Percentiles rank a stretch among this genome's conserved stretches.
Evolutionary conservation across 2,329 filamentous ascomycete genomes (phyloP).

Genomic region (Leptographium galeiforme): DNA sequence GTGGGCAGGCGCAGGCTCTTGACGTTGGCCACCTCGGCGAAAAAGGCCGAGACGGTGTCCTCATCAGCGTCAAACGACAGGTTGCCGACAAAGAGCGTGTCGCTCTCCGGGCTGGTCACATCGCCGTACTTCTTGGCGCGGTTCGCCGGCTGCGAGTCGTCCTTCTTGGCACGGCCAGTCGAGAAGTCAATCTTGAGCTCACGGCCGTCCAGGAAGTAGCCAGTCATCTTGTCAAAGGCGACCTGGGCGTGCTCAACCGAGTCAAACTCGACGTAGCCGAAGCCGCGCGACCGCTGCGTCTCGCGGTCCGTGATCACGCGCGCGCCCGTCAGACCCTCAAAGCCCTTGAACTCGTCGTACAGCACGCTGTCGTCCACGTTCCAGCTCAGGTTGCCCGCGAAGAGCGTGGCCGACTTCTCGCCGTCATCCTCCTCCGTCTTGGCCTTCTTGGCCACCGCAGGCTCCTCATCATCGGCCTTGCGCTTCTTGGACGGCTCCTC

Average conservation of each 20-base stretch:
- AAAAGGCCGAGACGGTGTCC: constrained; percentile 60
- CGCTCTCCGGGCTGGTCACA: constrained; percentile 61
- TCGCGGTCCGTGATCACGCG: constrained; percentile 77
- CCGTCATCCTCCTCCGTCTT: constrained; percentile 41
- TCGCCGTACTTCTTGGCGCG: constrained; percentile 64
- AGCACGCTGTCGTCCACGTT: constrained; percentile 76
- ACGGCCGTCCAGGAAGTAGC: constrained; percentile 21
- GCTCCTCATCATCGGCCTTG: constrained; percentile 44
- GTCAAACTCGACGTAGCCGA: constrained; percentile 84
- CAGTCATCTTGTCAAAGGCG: constrained; percentile 25
- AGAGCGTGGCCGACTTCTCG: constrained; percentile 51
- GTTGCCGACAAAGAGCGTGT: constrained; percentile 88
- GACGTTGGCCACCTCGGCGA: constrained; percentile 56
- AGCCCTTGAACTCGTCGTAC: constrained; percentile 66
- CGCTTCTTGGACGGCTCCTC: constrained; percentile 49
- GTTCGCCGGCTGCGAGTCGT: constrained; percentile 42
- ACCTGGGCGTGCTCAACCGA: constrained; percentile 34
- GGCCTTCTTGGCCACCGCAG: constrained; percentile 49
- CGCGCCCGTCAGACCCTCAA: constrained; percentile 56
- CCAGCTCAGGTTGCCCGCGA: constrained; percentile 85
- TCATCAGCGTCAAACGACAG: constrained; percentile 73
- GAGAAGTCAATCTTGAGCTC: constrained; percentile 27
- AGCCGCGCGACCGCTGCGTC: constrained; percentile 74
- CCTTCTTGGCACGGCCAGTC: constrained; percentile 15
- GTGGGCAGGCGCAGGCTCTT: constrained; percentile 78